Conservation (phyloP, 805 yeast species). For the Priceomyces fermenticarens region DNA sequence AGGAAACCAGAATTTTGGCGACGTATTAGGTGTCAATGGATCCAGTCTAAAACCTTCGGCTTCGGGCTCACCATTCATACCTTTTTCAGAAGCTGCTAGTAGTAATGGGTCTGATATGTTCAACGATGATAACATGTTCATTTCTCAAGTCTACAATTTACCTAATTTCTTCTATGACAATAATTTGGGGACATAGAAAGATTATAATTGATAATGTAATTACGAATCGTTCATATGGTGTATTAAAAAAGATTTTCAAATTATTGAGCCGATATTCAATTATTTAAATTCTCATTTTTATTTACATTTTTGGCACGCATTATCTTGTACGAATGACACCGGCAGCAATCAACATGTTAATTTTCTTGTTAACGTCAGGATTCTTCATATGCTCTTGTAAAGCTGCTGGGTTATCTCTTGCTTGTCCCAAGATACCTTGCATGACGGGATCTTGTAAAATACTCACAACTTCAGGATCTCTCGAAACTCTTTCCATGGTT, state of each 20-base stretch:
- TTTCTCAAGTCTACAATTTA: conserved; percentile 24
- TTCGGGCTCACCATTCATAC: too few species aligned
- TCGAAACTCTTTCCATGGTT: conserved; percentile 83
- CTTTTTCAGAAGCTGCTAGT: too few species aligned
- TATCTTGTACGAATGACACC: conserved; percentile 91
- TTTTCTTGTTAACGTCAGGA: conserved; percentile 86
- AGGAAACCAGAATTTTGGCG: too few species aligned
- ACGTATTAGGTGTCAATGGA: too few species aligned
- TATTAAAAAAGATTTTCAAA: neutral
- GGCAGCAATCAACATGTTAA: conserved; percentile 87
- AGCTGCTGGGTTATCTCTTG: conserved; percentile 93
- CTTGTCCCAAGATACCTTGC: conserved; percentile 93
- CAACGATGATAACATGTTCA: conserved; percentile 20
- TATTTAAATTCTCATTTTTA: neutral
- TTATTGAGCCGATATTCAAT: neutral
- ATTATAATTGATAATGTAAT: neutral
- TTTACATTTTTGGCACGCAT: neutral
- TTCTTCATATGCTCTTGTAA: conserved; percentile 96
- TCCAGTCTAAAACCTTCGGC: too few species aligned
- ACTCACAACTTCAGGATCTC: conserved; percentile 91
- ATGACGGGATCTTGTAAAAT: conserved; percentile 93
- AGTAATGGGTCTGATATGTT: conserved; percentile 4
- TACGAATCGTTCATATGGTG: neutral
- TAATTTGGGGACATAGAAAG: conserved; percentile 20
- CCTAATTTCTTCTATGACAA: conserved; percentile 41